A percentile compares a stretch with the other conserved stretches of the same genome.
Evolutionary conservation across 1,284 basidiomycete genomes (phyloP).

Genomic region (Boletus smithii): DNA sequence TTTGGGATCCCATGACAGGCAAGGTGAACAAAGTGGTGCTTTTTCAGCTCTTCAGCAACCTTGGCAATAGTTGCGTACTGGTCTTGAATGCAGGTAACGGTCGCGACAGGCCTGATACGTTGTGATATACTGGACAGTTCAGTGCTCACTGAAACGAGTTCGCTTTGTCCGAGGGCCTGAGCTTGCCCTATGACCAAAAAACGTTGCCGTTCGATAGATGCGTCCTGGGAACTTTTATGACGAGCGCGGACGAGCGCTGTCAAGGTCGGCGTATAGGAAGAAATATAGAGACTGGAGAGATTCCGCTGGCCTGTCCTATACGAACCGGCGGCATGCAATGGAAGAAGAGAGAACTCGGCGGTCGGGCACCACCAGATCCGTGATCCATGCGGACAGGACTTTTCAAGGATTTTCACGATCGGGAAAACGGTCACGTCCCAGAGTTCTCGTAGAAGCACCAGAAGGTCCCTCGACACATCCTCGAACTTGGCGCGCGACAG

Average conservation of each 20-base stretch:
- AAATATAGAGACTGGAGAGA: constrained; percentile 28
- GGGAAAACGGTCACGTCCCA: constrained; percentile 27
- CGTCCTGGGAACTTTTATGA: no score
- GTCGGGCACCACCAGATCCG: constrained; percentile 5
- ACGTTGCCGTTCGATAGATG: not conserved
- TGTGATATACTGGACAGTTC: not conserved
- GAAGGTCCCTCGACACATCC: not conserved
- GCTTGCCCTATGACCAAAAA: constrained; percentile 13
- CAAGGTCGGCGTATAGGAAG: constrained; percentile 34
- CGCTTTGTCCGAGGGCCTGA: not conserved
- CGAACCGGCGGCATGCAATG: constrained; percentile 20
- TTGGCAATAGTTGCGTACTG: not conserved
- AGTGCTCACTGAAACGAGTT: not conserved
- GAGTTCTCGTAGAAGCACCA: constrained; percentile 19
- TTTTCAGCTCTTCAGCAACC: not conserved
- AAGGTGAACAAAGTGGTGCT: not conserved
- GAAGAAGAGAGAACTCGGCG: no score
- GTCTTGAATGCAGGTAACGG: not conserved
- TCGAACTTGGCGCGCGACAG: not conserved
- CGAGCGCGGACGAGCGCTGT: constrained; percentile 22
- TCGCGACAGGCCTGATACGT: no score
- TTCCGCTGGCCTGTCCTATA: constrained; percentile 1
- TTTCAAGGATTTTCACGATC: constrained; percentile 20
- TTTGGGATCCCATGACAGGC: no score
- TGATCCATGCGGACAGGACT: not conserved